Evolutionary conservation across 345 rosid species (phyloP), one percentile per base, ranked within the genome.

Genomic region (Salix arbutifolia): DNA sequence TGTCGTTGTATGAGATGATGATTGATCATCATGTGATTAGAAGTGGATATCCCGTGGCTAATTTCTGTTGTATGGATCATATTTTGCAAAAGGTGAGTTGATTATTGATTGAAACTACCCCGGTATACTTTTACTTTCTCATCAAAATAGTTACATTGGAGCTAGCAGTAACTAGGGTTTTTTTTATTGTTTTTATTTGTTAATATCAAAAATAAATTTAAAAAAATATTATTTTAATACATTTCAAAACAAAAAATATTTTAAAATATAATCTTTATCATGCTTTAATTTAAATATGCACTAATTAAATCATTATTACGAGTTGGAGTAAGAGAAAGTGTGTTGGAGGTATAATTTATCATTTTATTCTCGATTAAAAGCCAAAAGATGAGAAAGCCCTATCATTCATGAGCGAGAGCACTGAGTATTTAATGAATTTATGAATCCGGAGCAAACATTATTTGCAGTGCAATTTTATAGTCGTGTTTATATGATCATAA

Each of bases 21-120:
- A 87, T 85, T 87, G 86, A 77, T 76, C 81, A 88, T 87, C 77
- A 86, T 86, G 76, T 71, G 67, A 76, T 78, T 73, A 14, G 61
- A 83, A 84, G 87, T 80, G 84, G 84, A 75, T 71, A 79, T 79
- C 70, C 67, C 68, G 60, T 68, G 77, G 52, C 52, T 60, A 78
- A 83, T 80, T 58, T 70, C 67, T 78, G 25, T 28, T 73, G 26
- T 44, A 56, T 79, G 6, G 18, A 73, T 80, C 64, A 76, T 33
- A 19, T 60, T 53, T 13, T n/a, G 1, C 76, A 70, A 80, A 78
- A 78, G 62, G 60, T 8, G 46, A 69, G 23, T 26, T 38, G 68
- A 33, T 65, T 73, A 74, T 70, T 66, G 23, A 67, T 71, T 65
- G 37, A 26, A 73, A 65, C 26, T 74, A 18, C 64, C 71, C 61